These are phyloP conservation scores for Urostyla sp. DNA, from an alignment of 73 alveolate species.

Conservation along the genomic window DNA sequence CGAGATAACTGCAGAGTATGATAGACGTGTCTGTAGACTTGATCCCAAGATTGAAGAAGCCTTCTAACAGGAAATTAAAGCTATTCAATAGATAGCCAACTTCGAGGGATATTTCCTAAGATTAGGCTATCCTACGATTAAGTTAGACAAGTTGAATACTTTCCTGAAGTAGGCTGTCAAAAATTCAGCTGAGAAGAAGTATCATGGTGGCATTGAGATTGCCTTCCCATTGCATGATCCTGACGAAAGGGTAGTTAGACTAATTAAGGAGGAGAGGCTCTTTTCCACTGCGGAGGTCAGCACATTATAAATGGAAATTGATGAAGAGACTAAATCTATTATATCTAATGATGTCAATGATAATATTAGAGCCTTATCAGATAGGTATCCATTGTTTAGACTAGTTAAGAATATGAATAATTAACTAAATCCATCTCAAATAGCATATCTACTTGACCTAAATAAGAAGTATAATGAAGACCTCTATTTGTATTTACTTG, in stretches of 20 bases:
- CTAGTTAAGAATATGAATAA: background rate
- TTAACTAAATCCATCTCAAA: background rate
- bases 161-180: constrained; percentile 82
- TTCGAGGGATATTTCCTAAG: constrained; percentile 78
- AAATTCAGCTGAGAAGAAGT: constrained; percentile 84
- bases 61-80: constrained; percentile 78
- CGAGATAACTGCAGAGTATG: constrained; percentile 51
- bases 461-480: background rate
- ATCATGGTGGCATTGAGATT: constrained; percentile 90
- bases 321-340: too few species aligned
- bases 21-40: constrained; percentile 75
- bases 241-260: background rate
- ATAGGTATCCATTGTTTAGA: background rate
- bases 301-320: too few species aligned
- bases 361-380: too few species aligned
- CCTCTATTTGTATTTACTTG: background rate
- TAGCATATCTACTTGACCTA: background rate
- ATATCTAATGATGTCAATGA: too few species aligned
- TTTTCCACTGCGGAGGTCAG: background rate
- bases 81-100: constrained; percentile 72
- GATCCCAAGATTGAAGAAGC: constrained; percentile 77
- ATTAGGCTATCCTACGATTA: constrained; percentile 75
- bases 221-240: constrained; percentile 73
- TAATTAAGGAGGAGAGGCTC: constrained; percentile 62
- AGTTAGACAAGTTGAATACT: constrained; percentile 72